Evolutionary conservation across 768 basidiomycete genomes (phyloP).

Genomic region (Steccherinum ochraceum): DNA sequence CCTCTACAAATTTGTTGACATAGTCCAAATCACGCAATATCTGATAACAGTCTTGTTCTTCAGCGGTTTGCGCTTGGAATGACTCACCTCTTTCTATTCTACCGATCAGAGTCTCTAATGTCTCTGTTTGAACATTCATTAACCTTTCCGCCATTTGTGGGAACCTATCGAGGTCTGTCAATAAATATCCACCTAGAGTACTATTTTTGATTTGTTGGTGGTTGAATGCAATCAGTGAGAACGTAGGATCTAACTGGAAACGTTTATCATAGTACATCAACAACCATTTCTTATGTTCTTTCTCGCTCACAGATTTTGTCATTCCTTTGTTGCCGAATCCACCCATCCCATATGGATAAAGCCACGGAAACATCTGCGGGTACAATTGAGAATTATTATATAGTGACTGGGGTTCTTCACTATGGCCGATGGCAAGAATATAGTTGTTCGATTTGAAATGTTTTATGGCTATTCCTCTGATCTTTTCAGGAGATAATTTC

Average conservation of each 20-base stretch:
- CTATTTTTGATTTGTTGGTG: constrained; percentile 15
- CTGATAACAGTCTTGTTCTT: not conserved
- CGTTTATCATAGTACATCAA: constrained; percentile 15
- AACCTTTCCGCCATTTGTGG: constrained; percentile 5
- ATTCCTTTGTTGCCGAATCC: constrained; percentile 22
- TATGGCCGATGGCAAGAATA: constrained; percentile 25
- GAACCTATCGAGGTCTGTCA: constrained; percentile 6
- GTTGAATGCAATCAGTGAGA: constrained; percentile 15
- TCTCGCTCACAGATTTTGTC: not conserved
- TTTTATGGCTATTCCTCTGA: constrained; percentile 17
- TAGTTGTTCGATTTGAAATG: constrained; percentile 23
- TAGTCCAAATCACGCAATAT: not conserved
- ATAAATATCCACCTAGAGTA: constrained; percentile 9
- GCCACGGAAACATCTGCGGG: constrained; percentile 34
- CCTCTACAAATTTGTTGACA: not conserved
- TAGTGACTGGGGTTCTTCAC: constrained; percentile 20
- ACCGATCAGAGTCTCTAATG: constrained; percentile 4
- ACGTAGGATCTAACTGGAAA: constrained; percentile 14
- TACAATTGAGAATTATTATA: constrained; percentile 29
- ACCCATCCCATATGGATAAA: constrained; percentile 35
- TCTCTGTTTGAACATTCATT: not conserved
- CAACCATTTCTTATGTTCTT: constrained; percentile 1
- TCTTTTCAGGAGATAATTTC: constrained; percentile 7
- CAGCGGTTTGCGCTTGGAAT: not conserved
- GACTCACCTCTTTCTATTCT: not conserved